Evolutionary conservation across 495 filamentous ascomycete species (phyloP).

Genomic region (Aspergillus homomorphus): DNA sequence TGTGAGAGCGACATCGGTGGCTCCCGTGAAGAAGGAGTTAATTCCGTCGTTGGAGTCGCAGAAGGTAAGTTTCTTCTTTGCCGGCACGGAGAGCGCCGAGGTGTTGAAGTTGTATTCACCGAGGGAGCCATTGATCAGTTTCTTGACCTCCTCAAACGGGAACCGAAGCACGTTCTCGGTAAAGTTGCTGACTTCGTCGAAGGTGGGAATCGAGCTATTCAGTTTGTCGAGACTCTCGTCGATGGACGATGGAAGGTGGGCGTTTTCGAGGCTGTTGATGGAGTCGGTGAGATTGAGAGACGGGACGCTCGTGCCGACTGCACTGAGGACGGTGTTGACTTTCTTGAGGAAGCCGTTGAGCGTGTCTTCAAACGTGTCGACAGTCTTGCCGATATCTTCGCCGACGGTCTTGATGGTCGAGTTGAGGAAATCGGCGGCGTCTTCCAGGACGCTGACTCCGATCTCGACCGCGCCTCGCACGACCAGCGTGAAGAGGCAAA

Average conservation of each 20-base stretch:
- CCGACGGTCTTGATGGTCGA: conserved; percentile 63
- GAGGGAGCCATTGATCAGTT: conserved; percentile 63
- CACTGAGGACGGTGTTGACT: conserved; percentile 41
- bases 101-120: conserved; percentile 73
- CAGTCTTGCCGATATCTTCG: conserved; percentile 53
- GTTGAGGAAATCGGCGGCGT: conserved; percentile 71
- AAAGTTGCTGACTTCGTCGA: conserved; percentile 75
- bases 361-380: conserved; percentile 54
- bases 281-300: conserved; percentile 56
- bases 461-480: conserved; percentile 72
- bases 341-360: conserved; percentile 56
- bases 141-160: conserved; percentile 76
- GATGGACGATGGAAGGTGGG: conserved; percentile 65
- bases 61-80: conserved; percentile 79
- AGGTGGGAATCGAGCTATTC: conserved; percentile 76
- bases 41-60: conserved; percentile 82
- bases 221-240: conserved; percentile 61
- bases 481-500: conserved; percentile 79
- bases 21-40: conserved; percentile 77
- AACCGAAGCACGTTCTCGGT: conserved; percentile 65
- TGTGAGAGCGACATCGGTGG: conserved; percentile 55
- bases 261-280: conserved; percentile 61
- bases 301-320: conserved; percentile 36
- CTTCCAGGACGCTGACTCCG: conserved; percentile 63
- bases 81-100: conserved; percentile 70